Percentiles rank a stretch among this genome's conserved stretches.
phyloP scores from a whole-genome alignment of 441 rosid genomes.

The Pelargonium cotyledonis region DNA sequence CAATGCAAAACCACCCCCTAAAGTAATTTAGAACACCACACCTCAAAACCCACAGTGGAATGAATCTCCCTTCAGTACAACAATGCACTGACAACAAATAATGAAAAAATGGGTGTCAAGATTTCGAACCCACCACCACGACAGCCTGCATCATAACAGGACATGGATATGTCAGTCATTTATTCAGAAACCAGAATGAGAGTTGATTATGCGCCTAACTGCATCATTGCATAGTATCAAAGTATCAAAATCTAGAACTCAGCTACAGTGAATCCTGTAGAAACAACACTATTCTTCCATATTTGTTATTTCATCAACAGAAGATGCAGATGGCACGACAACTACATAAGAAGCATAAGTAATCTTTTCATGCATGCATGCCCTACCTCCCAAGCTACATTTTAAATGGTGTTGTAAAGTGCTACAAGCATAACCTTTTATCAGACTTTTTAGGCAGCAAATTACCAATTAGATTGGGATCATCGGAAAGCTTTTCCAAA shows the following conservation, averaged over 20 bases:
- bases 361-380: too few species aligned
- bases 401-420: too few species aligned
- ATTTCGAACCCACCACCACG: slow-evolving; percentile 31
- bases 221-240: neutral
- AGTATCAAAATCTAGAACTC: neutral
- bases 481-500: neutral
- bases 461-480: too few species aligned
- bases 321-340: too few species aligned
- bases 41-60: neutral
- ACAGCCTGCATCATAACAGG: slow-evolving; percentile 38
- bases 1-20: too few species aligned
- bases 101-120: slow-evolving; percentile 51
- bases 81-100: slow-evolving; percentile 45
- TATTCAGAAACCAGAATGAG: too few species aligned
- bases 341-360: too few species aligned
- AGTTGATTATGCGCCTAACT: too few species aligned
- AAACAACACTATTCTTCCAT: too few species aligned
- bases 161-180: neutral
- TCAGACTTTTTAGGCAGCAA: too few species aligned
- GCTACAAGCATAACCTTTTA: neutral
- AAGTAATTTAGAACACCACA: neutral
- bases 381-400: neutral
- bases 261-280: too few species aligned
- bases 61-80: neutral
- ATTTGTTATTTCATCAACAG: too few species aligned